Percentiles rank a stretch among this genome's conserved stretches.
These are phyloP conservation scores for Nemania serpens DNA, from an alignment of 2,329 filamentous ascomycete genomes.

Conservation along the genomic window DNA sequence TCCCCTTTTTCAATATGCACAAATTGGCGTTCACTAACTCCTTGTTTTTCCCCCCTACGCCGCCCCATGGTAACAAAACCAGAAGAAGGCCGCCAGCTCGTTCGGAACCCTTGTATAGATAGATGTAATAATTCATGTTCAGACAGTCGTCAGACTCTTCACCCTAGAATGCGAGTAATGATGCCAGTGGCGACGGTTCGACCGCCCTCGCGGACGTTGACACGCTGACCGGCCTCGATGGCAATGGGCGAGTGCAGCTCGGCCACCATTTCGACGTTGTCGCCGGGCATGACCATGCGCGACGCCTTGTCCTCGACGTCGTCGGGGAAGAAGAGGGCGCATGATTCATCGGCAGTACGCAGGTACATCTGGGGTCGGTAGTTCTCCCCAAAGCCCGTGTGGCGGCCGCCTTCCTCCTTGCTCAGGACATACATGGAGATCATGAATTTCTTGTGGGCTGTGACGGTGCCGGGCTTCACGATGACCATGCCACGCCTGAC, in stretches of 20 bases:
- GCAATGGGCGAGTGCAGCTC: conserved; percentile 84
- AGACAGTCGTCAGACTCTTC: conserved; percentile 39
- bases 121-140: conserved; percentile 19
- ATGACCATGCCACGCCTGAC: conserved; percentile 94
- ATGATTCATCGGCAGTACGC: conserved; percentile 83
- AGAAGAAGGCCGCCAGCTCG: conserved; percentile 31
- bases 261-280: conserved; percentile 98
- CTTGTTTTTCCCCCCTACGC: conserved; percentile 30
- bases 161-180: conserved; percentile 72
- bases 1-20: conserved; percentile 33
- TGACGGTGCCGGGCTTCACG: conserved; percentile 79
- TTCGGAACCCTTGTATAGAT: conserved; percentile 29
- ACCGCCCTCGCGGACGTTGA: conserved; percentile 98
- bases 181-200: conserved; percentile 85
- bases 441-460: conserved; percentile 89
- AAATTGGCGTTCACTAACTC: conserved; percentile 32
- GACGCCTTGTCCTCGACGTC: conserved; percentile 69
- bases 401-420: conserved; percentile 97
- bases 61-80: conserved; percentile 19
- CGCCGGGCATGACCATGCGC: conserved; percentile 90
- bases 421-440: conserved; percentile 95
- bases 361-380: conserved; percentile 97
- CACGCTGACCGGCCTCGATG: conserved; percentile 88
- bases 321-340: conserved; percentile 84
- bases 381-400: conserved; percentile 94